Conservation (phyloP, 805 yeast species). For the Lipomyces kockii region DNA sequence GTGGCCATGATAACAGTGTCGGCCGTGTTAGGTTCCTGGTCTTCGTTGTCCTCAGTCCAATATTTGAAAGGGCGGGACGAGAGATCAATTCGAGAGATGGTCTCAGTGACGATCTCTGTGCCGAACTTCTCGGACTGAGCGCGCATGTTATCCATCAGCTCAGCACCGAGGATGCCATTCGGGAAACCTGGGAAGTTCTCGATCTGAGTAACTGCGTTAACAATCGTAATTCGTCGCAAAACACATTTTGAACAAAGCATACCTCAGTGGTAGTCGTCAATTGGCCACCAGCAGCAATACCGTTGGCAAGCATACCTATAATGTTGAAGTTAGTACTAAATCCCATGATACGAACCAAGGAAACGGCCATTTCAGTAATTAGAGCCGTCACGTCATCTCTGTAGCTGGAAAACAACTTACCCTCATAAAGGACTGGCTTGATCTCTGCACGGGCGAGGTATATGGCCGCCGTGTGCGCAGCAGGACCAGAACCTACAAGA, state of each 20-base stretch:
- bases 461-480: constrained; percentile 99
- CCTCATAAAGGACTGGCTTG: constrained; percentile 91
- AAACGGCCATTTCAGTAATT: not conserved
- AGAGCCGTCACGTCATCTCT: not conserved
- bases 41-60: constrained; percentile 97
- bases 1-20: constrained; percentile 94
- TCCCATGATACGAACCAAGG: not conserved
- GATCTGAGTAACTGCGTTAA: constrained; percentile 46
- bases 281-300: constrained; percentile 99
- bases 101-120: constrained; percentile 92
- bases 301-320: constrained; percentile 70
- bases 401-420: constrained; percentile 53
- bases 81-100: constrained; percentile 89
- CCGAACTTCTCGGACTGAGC: constrained; percentile 87
- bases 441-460: constrained; percentile 96
- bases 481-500: constrained; percentile 87
- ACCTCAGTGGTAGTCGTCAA: constrained; percentile 94
- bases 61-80: constrained; percentile 89
- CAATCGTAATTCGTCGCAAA: not conserved
- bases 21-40: constrained; percentile 84
- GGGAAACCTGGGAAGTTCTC: constrained; percentile 99
- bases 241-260: not conserved
- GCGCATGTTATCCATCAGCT: constrained; percentile 92
- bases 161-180: constrained; percentile 82
- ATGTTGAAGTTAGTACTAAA: not conserved